A percentile compares a stretch with the other conserved stretches of the same genome.
phyloP scores from a whole-genome alignment of 2,329 filamentous ascomycete species.

The Aspergillus bombycis region DNA sequence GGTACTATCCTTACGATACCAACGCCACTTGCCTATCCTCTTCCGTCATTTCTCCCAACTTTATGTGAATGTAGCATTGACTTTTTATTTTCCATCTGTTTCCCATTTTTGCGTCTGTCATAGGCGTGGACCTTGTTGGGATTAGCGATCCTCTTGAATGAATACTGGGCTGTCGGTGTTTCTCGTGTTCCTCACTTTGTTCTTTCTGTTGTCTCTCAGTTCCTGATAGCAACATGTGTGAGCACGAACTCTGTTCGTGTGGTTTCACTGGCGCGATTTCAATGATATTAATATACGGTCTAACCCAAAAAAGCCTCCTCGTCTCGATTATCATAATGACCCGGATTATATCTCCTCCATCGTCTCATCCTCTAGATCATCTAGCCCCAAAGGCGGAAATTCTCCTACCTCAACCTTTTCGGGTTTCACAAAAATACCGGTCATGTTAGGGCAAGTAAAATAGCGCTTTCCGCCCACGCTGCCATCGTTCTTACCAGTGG shows the following conservation, averaged over 20 bases:
- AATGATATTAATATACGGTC: slow-evolving; percentile 20
- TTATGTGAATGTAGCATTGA: not conserved
- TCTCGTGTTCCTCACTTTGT: not conserved
- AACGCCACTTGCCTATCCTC: not conserved
- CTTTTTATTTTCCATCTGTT: not conserved
- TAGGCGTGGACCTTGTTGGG: not conserved
- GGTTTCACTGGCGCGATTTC: slow-evolving; percentile 12
- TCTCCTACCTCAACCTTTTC: slow-evolving; percentile 66
- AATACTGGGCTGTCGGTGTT: slow-evolving; percentile 5
- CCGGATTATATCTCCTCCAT: slow-evolving; percentile 57
- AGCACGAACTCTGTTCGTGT: slow-evolving; percentile 2
- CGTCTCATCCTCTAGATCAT: slow-evolving; percentile 55
- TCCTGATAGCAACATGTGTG: not conserved
- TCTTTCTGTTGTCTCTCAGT: not conserved
- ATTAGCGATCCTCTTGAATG: slow-evolving; percentile 3
- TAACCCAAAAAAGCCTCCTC: not conserved
- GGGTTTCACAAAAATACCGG: slow-evolving; percentile 64
- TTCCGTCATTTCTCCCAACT: not conserved
- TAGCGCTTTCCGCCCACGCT: slow-evolving; percentile 55
- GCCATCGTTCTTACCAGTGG: slow-evolving; percentile 67
- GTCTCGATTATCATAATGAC: not conserved
- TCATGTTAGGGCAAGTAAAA: slow-evolving; percentile 57
- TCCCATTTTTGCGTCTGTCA: not conserved
- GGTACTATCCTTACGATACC: slow-evolving; percentile 4
- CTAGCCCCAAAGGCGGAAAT: slow-evolving; percentile 54